Evolutionary conservation across 257 asterid species (phyloP).

Genomic region (Fraxinus americana): DNA sequence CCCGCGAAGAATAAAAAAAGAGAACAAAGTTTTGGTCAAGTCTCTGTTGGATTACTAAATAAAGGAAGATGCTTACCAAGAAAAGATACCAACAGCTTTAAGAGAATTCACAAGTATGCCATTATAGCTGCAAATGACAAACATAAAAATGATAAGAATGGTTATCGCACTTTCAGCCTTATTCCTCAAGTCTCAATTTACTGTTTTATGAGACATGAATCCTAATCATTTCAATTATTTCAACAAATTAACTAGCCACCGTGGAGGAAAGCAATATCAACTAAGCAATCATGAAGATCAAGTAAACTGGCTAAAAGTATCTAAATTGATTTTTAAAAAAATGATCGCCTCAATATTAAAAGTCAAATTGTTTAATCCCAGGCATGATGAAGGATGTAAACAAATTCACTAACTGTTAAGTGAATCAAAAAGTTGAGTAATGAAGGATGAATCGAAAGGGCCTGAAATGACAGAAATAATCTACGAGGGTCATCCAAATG

Average conservation of each 20-base stretch:
- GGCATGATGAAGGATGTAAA: neutral
- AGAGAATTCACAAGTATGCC: conserved; percentile 86
- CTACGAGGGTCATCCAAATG: neutral
- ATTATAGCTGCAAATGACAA: conserved; percentile 67
- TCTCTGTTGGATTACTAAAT: conserved; percentile 10
- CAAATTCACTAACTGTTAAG: neutral
- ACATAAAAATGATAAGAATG: conserved; percentile 20
- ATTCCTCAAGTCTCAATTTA: neutral
- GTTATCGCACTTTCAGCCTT: conserved; percentile 11
- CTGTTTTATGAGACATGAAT: neutral
- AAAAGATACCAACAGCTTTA: conserved; percentile 57
- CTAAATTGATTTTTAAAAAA: neutral
- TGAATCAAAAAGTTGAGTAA: neutral
- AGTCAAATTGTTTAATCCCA: neutral
- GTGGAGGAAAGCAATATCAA: neutral
- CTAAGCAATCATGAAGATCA: neutral
- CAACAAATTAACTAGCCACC: conserved; percentile 1
- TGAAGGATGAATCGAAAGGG: neutral
- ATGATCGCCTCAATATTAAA: neutral
- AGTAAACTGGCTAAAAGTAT: neutral
- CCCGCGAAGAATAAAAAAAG: neutral
- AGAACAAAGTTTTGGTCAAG: neutral
- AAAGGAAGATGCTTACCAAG: conserved; percentile 56
- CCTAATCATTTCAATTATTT: neutral
- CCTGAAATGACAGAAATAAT: neutral